Evolutionary conservation across 148 eudicot species (phyloP).

Genomic region (Rhododendron ferrugineum): DNA sequence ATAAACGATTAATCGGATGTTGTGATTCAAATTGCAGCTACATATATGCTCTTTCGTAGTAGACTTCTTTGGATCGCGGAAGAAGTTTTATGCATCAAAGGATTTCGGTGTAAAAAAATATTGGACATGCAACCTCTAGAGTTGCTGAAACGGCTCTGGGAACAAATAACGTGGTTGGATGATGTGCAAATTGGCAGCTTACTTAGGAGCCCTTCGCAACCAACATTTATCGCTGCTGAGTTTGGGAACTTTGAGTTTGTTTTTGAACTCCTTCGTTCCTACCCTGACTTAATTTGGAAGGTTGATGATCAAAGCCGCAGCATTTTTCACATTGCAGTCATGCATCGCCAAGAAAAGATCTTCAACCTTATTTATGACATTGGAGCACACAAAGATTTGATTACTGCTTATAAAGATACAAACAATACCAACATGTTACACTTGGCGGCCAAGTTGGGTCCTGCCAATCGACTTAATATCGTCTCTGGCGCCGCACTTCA

Average conservation of each 20-base stretch:
- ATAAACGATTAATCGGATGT: not conserved
- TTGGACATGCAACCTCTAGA: not conserved
- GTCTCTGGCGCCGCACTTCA: conserved; percentile 45
- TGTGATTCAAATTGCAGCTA: conserved; percentile 3
- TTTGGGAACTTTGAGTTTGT: conserved; percentile 38
- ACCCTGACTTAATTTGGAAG: conserved; percentile 46
- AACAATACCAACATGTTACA: conserved; percentile 32
- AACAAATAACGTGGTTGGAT: conserved; percentile 10
- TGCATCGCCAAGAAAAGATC: conserved; percentile 31
- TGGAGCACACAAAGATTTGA: conserved; percentile 33
- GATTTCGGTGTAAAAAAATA: not conserved
- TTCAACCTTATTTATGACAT: conserved; percentile 42
- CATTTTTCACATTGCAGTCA: conserved; percentile 46
- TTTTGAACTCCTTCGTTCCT: conserved; percentile 20
- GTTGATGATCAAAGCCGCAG: conserved; percentile 29
- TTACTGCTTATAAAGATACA: conserved; percentile 24
- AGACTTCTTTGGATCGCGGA: not conserved
- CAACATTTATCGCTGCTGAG: conserved; percentile 24
- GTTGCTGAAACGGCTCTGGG: conserved; percentile 12
- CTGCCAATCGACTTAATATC: conserved; percentile 21
- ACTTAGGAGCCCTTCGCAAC: conserved; percentile 11
- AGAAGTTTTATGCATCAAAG: not conserved
- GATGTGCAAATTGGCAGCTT: conserved; percentile 11
- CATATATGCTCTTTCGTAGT: not conserved
- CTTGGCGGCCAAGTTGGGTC: conserved; percentile 31